Conservation (phyloP, 2,329 filamentous ascomycete species). For the Aspergillus udagawae region DNA sequence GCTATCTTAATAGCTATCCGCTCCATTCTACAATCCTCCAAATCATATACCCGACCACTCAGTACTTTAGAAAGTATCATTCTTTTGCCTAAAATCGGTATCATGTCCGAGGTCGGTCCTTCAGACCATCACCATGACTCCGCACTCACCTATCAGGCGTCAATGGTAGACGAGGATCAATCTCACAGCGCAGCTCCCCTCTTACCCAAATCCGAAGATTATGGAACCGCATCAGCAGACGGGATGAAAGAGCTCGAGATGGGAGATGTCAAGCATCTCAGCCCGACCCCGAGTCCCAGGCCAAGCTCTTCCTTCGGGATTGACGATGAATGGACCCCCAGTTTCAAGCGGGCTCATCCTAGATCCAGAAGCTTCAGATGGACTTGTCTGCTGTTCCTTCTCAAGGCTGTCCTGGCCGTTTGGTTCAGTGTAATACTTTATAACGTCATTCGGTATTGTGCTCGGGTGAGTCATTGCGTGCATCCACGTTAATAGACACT, state of each 20-base stretch:
- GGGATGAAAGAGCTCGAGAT: background rate
- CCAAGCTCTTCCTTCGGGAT: background rate
- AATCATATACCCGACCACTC: background rate
- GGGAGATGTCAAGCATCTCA: background rate
- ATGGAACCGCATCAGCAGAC: background rate
- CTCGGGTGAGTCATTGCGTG: background rate
- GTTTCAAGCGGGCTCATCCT: background rate
- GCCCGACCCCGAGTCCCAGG: background rate
- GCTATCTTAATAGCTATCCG: background rate
- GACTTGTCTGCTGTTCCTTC: background rate
- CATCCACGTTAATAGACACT: background rate
- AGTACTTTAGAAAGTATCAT: background rate
- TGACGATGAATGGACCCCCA: background rate
- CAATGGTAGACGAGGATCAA: background rate
- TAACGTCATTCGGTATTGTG: background rate
- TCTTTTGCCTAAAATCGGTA: background rate
- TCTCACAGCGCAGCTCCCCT: background rate
- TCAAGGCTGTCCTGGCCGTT: background rate
- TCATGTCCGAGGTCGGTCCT: background rate
- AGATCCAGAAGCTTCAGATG: background rate
- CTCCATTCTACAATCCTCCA: background rate
- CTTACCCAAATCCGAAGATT: background rate
- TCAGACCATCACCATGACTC: background rate
- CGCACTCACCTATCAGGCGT: background rate
- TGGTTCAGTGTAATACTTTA: background rate